phyloP scores from a whole-genome alignment of 345 rosid species.

The Trapa bicornis region DNA sequence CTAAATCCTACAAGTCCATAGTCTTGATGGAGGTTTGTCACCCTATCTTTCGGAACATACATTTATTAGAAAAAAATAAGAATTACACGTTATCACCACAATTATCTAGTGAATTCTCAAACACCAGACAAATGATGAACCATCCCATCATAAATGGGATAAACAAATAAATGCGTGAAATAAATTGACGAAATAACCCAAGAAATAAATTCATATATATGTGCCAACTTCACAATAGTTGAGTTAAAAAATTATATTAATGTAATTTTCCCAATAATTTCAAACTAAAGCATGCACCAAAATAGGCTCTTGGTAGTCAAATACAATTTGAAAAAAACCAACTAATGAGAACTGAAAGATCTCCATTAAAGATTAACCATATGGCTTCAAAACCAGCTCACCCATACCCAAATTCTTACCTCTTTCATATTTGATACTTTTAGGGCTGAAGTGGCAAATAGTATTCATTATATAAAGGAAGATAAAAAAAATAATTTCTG shows the following conservation, averaged over 20 bases:
- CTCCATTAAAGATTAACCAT: background rate
- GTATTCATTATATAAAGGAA: background rate
- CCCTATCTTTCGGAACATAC: conserved; percentile 98
- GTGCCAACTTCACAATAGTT: background rate
- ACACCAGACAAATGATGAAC: background rate
- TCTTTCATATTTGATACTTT: background rate
- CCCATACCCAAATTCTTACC: background rate
- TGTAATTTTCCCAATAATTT: background rate
- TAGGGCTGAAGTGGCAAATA: background rate
- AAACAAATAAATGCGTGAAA: background rate
- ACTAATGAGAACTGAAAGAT: background rate
- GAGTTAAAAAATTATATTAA: background rate
- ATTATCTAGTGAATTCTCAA: background rate
- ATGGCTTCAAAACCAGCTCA: background rate
- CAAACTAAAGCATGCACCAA: background rate
- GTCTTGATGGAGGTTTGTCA: conserved; percentile 86
- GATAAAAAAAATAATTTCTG: background rate
- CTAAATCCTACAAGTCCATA: conserved; percentile 90
- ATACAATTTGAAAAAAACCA: background rate
- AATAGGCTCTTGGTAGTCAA: background rate
- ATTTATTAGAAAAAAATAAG: conserved; percentile 37
- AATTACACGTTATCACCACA: background rate
- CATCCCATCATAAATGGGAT: background rate
- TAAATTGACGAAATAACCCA: background rate
- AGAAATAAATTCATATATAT: background rate